Conservation (phyloP, 306 rosid species). For the Geum urbanum region DNA sequence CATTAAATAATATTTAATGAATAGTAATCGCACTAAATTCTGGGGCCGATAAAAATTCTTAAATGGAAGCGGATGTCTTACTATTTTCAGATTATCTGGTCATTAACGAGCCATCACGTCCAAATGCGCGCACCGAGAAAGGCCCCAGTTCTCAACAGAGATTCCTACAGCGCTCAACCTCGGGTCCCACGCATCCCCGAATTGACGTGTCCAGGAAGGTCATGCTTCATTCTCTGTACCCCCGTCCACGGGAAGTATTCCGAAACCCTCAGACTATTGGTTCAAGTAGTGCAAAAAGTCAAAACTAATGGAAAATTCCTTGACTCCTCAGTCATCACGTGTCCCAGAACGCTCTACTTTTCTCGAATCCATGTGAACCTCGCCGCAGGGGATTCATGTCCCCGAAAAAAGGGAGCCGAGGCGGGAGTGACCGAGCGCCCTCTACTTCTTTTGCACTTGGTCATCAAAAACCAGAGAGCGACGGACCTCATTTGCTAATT, state of each 20-base stretch:
- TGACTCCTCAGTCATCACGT: slow-evolving; percentile 3
- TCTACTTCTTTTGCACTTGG: background rate
- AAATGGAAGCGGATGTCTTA: too few relatives aligned
- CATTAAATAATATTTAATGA: too few relatives aligned
- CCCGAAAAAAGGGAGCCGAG: background rate
- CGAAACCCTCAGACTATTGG: background rate
- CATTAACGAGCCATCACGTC: background rate
- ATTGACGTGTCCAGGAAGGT: background rate
- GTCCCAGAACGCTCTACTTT: background rate
- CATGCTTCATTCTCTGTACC: background rate
- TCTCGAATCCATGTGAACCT: slow-evolving; percentile 16
- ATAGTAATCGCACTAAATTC: too few relatives aligned
- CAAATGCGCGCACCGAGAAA: background rate
- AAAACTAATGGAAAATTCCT: background rate
- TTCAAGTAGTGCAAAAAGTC: background rate
- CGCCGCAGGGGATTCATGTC: slow-evolving; percentile 6
- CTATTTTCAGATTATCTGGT: background rate
- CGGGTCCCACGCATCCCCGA: background rate
- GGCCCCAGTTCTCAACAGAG: background rate
- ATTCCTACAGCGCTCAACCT: background rate
- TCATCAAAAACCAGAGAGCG: background rate
- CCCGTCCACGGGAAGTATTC: background rate
- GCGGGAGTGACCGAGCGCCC: slow-evolving; percentile 14
- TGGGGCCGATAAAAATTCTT: too few relatives aligned
- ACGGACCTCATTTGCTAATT: background rate